phyloP scores from a whole-genome alignment of 202 grass and related monocot species.

The Carex sylvatica region DNA sequence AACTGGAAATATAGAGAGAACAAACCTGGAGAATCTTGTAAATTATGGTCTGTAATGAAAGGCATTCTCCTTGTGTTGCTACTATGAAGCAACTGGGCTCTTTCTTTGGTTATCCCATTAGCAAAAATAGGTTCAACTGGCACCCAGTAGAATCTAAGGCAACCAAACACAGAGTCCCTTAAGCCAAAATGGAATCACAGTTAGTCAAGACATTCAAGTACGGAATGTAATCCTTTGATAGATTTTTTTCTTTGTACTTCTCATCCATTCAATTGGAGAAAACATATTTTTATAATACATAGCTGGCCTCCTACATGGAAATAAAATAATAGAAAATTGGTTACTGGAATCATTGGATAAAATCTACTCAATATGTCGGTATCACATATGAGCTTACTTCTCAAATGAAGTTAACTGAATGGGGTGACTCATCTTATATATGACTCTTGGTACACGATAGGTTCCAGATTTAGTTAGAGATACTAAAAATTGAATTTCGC shows the following conservation, averaged over 20 bases:
- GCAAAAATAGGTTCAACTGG: background rate
- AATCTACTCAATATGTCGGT: background rate
- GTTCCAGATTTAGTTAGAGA: background rate
- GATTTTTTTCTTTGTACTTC: background rate
- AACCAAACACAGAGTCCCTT: background rate
- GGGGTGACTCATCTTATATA: background rate
- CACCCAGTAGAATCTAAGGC: background rate
- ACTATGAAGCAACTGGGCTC: background rate
- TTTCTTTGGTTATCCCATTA: background rate
- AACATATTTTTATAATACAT: background rate
- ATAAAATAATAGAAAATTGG: background rate
- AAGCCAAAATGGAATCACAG: background rate
- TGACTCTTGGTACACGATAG: background rate
- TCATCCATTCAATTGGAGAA: background rate
- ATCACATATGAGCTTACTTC: background rate
- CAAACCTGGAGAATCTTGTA: background rate
- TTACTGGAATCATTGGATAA: background rate
- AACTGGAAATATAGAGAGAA: background rate
- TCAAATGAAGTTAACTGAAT: constrained; percentile 8
- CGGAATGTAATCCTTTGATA: background rate
- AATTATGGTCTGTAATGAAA: background rate
- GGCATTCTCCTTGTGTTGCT: background rate
- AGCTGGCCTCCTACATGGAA: background rate
- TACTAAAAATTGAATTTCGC: background rate
- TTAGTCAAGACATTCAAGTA: background rate